phyloP scores from a whole-genome alignment of 2,329 filamentous ascomycete species.

The Colletotrichum musicola region DNA sequence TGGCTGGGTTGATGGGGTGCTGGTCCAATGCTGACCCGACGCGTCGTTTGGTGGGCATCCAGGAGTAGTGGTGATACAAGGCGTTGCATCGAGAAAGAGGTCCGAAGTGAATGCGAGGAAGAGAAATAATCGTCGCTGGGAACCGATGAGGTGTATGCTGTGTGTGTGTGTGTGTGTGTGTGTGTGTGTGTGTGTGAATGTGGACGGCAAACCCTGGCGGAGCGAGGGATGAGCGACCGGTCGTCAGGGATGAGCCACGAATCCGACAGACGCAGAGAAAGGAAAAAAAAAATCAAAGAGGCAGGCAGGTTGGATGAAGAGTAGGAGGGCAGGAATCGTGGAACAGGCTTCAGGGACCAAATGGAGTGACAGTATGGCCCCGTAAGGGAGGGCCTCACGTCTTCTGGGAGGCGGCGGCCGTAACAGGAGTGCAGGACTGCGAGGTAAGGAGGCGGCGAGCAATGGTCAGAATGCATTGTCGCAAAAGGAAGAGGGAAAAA shows the following conservation, averaged over 20 bases:
- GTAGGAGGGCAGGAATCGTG: constrained; percentile 18
- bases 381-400: constrained; percentile 7
- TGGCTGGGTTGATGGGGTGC: neutral
- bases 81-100: constrained; percentile 1
- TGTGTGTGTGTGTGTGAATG: neutral
- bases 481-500: constrained; percentile 9
- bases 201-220: constrained; percentile 27
- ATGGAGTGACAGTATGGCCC: constrained; percentile 22
- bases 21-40: constrained; percentile 20
- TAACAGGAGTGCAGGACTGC: neutral
- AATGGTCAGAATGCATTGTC: constrained; percentile 34
- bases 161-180: too few species aligned
- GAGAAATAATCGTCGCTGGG: neutral
- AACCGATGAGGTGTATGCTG: neutral
- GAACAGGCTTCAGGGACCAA: neutral
- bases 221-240: constrained; percentile 24
- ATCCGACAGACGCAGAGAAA: constrained; percentile 11
- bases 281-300: constrained; percentile 3
- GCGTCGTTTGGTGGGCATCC: constrained; percentile 15
- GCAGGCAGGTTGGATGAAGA: constrained; percentile 12
- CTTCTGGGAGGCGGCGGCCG: neutral
- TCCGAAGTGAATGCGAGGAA: neutral
- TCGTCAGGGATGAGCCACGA: constrained; percentile 32
- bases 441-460: neutral
- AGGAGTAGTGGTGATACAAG: neutral